Conservation (phyloP, 1,139 yeast species). For the Saccharomyces hybrid region DNA sequence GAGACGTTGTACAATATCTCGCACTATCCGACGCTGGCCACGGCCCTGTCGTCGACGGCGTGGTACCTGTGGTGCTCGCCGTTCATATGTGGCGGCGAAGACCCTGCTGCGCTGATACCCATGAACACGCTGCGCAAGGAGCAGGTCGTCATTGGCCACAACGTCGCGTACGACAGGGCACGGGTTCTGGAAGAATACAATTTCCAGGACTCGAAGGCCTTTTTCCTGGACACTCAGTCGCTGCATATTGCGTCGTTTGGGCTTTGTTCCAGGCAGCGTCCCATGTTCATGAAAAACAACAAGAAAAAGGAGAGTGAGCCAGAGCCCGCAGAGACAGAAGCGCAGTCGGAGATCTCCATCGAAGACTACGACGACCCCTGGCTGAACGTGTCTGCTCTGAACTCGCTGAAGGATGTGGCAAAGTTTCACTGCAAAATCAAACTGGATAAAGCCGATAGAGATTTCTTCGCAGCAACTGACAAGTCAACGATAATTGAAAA, state of each 20-base stretch:
- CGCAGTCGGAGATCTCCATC: conserved; percentile 6
- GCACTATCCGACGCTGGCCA: conserved; percentile 71
- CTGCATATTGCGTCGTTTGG: conserved; percentile 88
- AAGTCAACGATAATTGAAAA: conserved; percentile 49
- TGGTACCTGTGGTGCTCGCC: conserved; percentile 98
- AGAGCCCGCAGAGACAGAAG: conserved; percentile 7
- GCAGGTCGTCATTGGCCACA: conserved; percentile 77
- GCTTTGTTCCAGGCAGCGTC: conserved; percentile 86
- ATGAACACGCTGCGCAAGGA: conserved; percentile 42
- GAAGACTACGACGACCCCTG: conserved; percentile 52
- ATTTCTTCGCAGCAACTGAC: conserved; percentile 51
- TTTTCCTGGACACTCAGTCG: conserved; percentile 87
- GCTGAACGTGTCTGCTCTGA: conserved; percentile 68
- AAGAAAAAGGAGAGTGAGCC: conserved; percentile 30
- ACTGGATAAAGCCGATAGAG: conserved; percentile 60
- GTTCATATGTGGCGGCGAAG: conserved; percentile 47
- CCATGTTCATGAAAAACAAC: conserved; percentile 62
- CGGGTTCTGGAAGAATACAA: conserved; percentile 78
- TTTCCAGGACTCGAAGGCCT: conserved; percentile 57
- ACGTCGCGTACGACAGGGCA: conserved; percentile 86
- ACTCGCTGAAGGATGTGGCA: conserved; percentile 77
- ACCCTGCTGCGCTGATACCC: conserved; percentile 66
- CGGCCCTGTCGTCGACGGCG: conserved; percentile 69
- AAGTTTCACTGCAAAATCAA: conserved; percentile 65
- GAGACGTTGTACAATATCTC: conserved; percentile 77